Evolutionary conservation across 306 rosid genomes (phyloP).

Genomic region (Trichosanthes truncata): DNA sequence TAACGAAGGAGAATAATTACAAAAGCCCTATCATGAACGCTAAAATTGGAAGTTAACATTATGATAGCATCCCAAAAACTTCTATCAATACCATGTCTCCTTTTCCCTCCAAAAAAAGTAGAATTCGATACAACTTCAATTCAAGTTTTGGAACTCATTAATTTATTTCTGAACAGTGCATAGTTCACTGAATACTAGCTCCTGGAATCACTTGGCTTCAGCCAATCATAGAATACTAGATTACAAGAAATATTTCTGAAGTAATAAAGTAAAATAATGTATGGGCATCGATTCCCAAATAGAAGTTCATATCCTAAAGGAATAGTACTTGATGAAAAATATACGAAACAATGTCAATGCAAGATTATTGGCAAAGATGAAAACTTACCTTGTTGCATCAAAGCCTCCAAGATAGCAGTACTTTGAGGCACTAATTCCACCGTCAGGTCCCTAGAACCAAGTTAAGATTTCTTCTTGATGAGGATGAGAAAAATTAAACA

Average conservation of each 20-base stretch:
- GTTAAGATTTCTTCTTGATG: constrained; percentile 13
- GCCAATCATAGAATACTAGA: background rate
- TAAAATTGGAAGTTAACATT: background rate
- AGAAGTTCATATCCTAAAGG: background rate
- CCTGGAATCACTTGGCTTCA: background rate
- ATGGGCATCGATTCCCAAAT: background rate
- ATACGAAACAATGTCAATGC: background rate
- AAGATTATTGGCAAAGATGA: constrained; percentile 2
- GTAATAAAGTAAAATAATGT: background rate
- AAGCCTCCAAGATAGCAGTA: constrained; percentile 91
- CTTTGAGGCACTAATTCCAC: constrained; percentile 84
- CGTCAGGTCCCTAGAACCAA: constrained; percentile 82
- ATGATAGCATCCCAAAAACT: background rate
- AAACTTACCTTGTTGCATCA: constrained; percentile 83
- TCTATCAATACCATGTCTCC: background rate
- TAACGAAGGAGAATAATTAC: background rate
- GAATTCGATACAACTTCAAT: background rate
- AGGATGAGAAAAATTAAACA: background rate
- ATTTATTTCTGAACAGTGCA: background rate
- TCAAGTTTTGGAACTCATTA: background rate
- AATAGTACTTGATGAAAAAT: background rate
- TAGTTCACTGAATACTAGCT: background rate
- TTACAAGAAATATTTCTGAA: background rate
- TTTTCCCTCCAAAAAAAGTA: background rate
- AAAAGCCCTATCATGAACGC: background rate